These are phyloP conservation scores for Cardamine occulta DNA, from an alignment of 345 rosid species.

Conservation along the genomic window DNA sequence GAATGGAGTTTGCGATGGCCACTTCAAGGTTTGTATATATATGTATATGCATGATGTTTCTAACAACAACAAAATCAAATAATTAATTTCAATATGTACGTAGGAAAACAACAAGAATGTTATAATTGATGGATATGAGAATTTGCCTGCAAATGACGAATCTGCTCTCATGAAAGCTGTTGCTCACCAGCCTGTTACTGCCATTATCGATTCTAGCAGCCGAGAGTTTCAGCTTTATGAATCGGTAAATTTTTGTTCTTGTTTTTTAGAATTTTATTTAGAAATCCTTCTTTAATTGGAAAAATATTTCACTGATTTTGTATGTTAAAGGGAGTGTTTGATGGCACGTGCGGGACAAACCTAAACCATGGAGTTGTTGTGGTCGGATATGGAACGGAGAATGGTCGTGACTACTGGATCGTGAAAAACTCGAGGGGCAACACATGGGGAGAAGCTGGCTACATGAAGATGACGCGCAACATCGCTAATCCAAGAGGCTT, in stretches of 20 bases:
- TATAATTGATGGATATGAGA: slow-evolving; percentile 66
- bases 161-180: slow-evolving; percentile 66
- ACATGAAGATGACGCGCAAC: slow-evolving; percentile 71
- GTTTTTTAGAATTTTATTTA: too few species aligned
- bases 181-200: slow-evolving; percentile 75
- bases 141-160: slow-evolving; percentile 61
- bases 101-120: slow-evolving; percentile 57
- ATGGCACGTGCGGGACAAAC: slow-evolving; percentile 35
- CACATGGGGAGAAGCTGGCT: slow-evolving; percentile 82
- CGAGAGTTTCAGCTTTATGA: slow-evolving; percentile 79
- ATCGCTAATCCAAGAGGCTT: slow-evolving; percentile 51
- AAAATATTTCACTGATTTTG: background rate
- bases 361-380: slow-evolving; percentile 80
- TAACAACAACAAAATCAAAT: background rate
- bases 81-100: slow-evolving; percentile 11
- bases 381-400: slow-evolving; percentile 76
- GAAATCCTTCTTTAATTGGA: background rate
- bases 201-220: slow-evolving; percentile 74
- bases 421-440: slow-evolving; percentile 82
- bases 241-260: slow-evolving; percentile 47
- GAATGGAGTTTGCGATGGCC: slow-evolving; percentile 28
- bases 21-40: slow-evolving; percentile 44
- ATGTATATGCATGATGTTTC: too few species aligned
- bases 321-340: slow-evolving; percentile 23
- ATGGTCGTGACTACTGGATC: slow-evolving; percentile 74